Percentiles rank a stretch among this genome's conserved stretches.
phyloP scores from a whole-genome alignment of 805 yeast genomes.

The Metschnikowia similis region DNA sequence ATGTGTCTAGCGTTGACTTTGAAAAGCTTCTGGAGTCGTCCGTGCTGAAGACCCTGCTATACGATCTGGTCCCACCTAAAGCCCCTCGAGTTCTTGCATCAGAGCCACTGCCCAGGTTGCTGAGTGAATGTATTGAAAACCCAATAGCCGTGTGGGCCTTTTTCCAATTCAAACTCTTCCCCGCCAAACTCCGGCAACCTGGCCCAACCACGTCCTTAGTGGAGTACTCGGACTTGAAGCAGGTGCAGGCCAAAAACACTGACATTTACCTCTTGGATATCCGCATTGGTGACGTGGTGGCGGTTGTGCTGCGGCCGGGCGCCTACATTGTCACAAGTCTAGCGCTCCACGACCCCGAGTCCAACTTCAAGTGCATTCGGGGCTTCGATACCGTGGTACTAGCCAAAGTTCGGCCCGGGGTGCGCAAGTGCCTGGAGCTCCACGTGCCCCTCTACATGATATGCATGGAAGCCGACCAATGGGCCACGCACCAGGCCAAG shows the following conservation, averaged over 20 bases:
- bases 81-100: constrained; percentile 6
- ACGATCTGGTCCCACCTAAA: neutral
- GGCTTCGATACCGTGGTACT: constrained; percentile 52
- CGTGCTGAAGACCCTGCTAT: neutral
- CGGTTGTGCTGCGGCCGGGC: constrained; percentile 25
- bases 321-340: constrained; percentile 47
- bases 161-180: constrained; percentile 45
- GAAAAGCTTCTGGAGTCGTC: constrained; percentile 1
- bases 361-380: constrained; percentile 47
- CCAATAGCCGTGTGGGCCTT: constrained; percentile 50
- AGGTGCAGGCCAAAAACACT: constrained; percentile 25
- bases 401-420: constrained; percentile 20
- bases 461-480: constrained; percentile 37
- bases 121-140: constrained; percentile 12
- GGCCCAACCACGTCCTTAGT: constrained; percentile 28
- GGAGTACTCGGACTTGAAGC: constrained; percentile 31
- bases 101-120: constrained; percentile 10
- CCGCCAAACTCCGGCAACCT: constrained; percentile 40
- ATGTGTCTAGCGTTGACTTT: constrained; percentile 8
- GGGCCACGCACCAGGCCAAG: constrained; percentile 35
- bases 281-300: constrained; percentile 52
- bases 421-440: constrained; percentile 10
- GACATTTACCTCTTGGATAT: constrained; percentile 49
- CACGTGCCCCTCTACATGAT: constrained; percentile 28
- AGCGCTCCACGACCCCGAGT: constrained; percentile 18